Conservation (phyloP, 108 stramenopile genomes). For the Fragilaria radians region DNA sequence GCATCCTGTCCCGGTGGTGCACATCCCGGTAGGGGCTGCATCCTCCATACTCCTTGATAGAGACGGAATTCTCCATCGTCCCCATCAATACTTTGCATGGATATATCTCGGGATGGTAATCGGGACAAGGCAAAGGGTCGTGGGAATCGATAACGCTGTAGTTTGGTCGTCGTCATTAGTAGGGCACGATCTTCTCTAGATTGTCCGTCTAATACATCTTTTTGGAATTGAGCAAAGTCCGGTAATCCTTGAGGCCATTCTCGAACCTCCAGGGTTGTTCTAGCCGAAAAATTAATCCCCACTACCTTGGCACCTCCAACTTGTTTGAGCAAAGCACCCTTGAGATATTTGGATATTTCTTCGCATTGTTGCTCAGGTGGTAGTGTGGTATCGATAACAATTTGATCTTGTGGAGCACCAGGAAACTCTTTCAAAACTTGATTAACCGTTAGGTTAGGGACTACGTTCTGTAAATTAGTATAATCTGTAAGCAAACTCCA, state of each 20-base stretch:
- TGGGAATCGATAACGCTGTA: constrained; percentile 71
- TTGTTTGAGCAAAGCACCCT: constrained; percentile 69
- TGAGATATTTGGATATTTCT: constrained; percentile 44
- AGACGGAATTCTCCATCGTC: constrained; percentile 88
- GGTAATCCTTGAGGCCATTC: constrained; percentile 84
- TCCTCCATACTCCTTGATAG: constrained; percentile 90
- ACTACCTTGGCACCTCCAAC: constrained; percentile 87
- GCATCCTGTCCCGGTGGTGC: constrained; percentile 54
- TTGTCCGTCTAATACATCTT: constrained; percentile 62
- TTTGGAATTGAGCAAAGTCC: constrained; percentile 66
- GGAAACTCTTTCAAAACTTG: constrained; percentile 55
- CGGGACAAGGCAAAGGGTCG: constrained; percentile 71
- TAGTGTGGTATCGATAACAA: constrained; percentile 11
- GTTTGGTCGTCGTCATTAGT: constrained; percentile 34
- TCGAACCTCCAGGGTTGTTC: constrained; percentile 72
- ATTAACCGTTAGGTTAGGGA: constrained; percentile 81
- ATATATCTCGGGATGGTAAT: constrained; percentile 75
- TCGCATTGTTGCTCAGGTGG: constrained; percentile 48
- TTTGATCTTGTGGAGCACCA: constrained; percentile 8
- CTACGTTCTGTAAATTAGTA: constrained; percentile 62
- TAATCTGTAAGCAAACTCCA: constrained; percentile 82
- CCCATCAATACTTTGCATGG: constrained; percentile 76
- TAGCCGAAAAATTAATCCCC: constrained; percentile 80
- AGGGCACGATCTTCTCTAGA: constrained; percentile 43
- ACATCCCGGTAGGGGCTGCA: constrained; percentile 85